A percentile compares a stretch with the other conserved stretches of the same genome.
These are phyloP conservation scores for Nephelium lappaceum DNA, from an alignment of 345 rosid genomes.

Conservation along the genomic window DNA sequence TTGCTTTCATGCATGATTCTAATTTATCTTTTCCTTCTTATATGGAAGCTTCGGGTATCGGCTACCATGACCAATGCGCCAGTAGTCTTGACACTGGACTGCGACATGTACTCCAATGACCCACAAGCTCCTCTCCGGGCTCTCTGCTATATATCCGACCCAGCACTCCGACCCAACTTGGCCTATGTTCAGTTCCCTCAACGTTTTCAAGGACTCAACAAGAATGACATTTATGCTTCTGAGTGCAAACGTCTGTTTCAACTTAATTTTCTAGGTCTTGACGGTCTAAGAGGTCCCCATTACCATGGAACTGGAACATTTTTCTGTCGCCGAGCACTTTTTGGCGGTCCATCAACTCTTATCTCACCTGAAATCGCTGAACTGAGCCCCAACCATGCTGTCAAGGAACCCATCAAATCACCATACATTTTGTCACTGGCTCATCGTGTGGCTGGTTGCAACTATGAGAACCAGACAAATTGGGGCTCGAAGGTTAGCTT, in stretches of 20 bases:
- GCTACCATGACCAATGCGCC: conserved; percentile 68
- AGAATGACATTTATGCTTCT: conserved; percentile 55
- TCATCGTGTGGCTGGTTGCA: conserved; percentile 52
- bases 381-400: conserved; percentile 28
- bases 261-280: conserved; percentile 52
- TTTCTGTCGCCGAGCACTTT: conserved; percentile 54
- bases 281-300: conserved; percentile 51
- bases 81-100: conserved; percentile 66
- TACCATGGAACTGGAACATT: conserved; percentile 68
- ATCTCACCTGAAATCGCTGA: conserved; percentile 39
- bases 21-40: neutral
- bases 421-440: conserved; percentile 41
- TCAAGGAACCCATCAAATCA: conserved; percentile 32
- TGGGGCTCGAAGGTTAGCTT: conserved; percentile 70
- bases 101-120: conserved; percentile 84
- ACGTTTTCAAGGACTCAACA: conserved; percentile 46
- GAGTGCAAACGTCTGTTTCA: conserved; percentile 42
- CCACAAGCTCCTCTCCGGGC: conserved; percentile 50
- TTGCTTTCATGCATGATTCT: neutral
- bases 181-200: conserved; percentile 81
- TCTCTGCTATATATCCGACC: conserved; percentile 59
- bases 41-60: conserved; percentile 71
- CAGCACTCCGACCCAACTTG: conserved; percentile 22
- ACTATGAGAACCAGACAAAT: conserved; percentile 48
- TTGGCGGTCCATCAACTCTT: conserved; percentile 43